These are phyloP conservation scores for Daedalea quercina DNA, from an alignment of 768 basidiomycete species.

Conservation along the genomic window DNA sequence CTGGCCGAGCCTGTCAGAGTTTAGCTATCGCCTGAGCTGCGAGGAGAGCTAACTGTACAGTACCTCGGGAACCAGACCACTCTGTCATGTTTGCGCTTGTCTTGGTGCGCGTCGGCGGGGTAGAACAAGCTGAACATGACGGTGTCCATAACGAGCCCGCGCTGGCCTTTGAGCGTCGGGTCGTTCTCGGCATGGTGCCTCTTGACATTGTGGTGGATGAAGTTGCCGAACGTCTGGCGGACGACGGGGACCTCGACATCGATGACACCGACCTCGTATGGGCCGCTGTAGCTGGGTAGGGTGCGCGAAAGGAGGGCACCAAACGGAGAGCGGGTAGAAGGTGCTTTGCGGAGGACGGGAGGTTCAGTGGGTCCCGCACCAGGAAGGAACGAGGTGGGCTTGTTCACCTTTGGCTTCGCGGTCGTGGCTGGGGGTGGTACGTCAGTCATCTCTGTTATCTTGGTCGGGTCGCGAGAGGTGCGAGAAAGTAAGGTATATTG, in stretches of 20 bases:
- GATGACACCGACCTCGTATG: conserved; percentile 24
- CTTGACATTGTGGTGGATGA: conserved; percentile 19
- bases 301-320: conserved; percentile 23
- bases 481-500: not conserved
- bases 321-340: conserved; percentile 14
- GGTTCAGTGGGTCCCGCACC: not conserved
- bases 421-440: not conserved
- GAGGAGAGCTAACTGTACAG: not conserved
- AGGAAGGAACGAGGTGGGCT: not conserved
- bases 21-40: not conserved
- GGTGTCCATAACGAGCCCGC: conserved; percentile 23
- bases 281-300: conserved; percentile 25
- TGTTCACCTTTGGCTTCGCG: not conserved
- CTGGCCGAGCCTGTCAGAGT: conserved; percentile 19
- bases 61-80: conserved; percentile 25
- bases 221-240: conserved; percentile 19
- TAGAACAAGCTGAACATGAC: conserved; percentile 28
- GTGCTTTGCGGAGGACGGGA: not conserved
- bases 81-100: not conserved
- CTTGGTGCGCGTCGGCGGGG: conserved; percentile 15
- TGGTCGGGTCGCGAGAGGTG: too few relatives aligned
- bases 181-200: conserved; percentile 7
- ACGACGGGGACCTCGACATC: conserved; percentile 26
- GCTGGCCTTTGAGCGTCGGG: conserved; percentile 1
- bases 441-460: not conserved